Evolutionary conservation across 2,329 filamentous ascomycete genomes (phyloP), one percentile per base, ranked within the genome.

Genomic region (Arthrinium phaeospermum): DNA sequence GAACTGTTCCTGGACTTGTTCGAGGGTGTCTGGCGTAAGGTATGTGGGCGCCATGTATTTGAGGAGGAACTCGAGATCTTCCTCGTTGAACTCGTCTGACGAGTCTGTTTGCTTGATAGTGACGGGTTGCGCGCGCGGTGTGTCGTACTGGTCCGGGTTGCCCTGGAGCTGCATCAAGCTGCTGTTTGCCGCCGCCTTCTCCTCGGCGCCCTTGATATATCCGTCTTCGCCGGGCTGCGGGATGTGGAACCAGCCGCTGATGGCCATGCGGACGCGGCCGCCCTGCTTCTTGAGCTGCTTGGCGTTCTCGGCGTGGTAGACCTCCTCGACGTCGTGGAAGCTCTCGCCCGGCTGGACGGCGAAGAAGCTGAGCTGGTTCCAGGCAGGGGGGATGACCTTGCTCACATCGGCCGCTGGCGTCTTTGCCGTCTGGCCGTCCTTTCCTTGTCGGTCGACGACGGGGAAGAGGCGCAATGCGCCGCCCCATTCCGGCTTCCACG

Each of bases 171-270:
- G 96, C 83, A 95, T 94, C 75, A 98, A 87, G 78, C 95, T 95
- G 82, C 95, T 98, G 82, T 94, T 94, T 81, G 94, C 92, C 16
- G 94, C 94, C 75, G 97, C 90, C 80, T 72, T 93, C 85, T 97
- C 94, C 82, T 98, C 96, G 71, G 96, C 88, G 4, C 96, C 96
- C 80, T 93, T 86, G 77, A 97, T 91, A 78, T 93, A 99, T 61
- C 96, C 96, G 37, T 97, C 94, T 82, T 99, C 96, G 71, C 96
- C 96, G 77, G 93, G 85, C 83, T 99, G 96, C 0, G 96, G 96
- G 75, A 99, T 98, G 83, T 99, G 96, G 82, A 97, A 99, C 96
- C 96, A 99, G 70, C 96, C 96, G 80, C 94, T 98, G 80, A 99
- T 98, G 69, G 96, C 96, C 96, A 99, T 98, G 76, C 96, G 92